Evolutionary conservation across 768 basidiomycete species (phyloP).

Genomic region (Pisolithus marmoratus): DNA sequence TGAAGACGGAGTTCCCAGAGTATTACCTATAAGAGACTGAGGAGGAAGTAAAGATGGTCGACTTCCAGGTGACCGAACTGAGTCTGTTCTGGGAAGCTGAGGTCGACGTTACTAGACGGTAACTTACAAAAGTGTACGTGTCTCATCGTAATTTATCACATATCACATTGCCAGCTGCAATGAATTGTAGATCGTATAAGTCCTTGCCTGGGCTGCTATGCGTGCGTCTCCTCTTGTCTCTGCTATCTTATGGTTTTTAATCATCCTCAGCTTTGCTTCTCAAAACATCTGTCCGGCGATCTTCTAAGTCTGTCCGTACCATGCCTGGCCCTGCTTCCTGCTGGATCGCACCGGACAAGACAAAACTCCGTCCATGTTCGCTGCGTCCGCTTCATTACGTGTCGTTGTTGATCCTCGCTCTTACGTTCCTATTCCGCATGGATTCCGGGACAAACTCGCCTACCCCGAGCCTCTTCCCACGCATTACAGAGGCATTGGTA

Average conservation of each 20-base stretch:
- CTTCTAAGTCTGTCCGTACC: constrained; percentile 65
- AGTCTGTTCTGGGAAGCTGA: constrained; percentile 98
- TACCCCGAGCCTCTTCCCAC: constrained; percentile 96
- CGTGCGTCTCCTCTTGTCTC: too few relatives aligned
- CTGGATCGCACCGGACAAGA: constrained; percentile 61
- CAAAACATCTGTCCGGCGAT: constrained; percentile 41
- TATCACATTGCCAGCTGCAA: too few relatives aligned
- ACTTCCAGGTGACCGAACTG: constrained; percentile 80
- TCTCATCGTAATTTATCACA: too few relatives aligned
- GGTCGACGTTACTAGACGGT: constrained; percentile 87
- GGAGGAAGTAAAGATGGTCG: constrained; percentile 38
- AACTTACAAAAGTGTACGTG: too few relatives aligned
- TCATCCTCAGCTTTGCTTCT: too few relatives aligned
- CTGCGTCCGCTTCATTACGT: constrained; percentile 46
- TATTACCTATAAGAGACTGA: constrained; percentile 43
- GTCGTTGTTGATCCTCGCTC: constrained; percentile 38
- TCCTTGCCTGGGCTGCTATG: too few relatives aligned
- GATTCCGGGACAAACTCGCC: constrained; percentile 22
- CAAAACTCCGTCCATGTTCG: constrained; percentile 73
- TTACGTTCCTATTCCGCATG: constrained; percentile 31
- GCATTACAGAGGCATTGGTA: constrained; percentile 93
- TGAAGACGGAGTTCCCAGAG: constrained; percentile 68
- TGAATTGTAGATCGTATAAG: too few relatives aligned
- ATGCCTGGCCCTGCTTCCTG: constrained; percentile 48
- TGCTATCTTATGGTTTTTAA: too few relatives aligned